A percentile compares a stretch with the other conserved stretches of the same genome.
phyloP scores from a whole-genome alignment of 164 flowering plant genomes.

The Tinospora cordifolia region DNA sequence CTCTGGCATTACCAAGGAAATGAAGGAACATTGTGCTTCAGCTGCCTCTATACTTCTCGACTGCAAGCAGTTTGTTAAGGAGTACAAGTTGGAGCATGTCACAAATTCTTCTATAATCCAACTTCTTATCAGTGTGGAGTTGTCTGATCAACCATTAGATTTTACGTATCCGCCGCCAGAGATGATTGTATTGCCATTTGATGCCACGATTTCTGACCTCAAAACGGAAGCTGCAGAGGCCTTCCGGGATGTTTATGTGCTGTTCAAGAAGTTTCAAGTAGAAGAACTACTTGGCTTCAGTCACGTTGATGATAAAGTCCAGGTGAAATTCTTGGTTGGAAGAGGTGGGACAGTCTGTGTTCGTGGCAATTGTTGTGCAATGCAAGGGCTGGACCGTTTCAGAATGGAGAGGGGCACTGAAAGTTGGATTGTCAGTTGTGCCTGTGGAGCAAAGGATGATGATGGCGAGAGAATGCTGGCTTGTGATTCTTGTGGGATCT shows the following conservation, averaged over 20 bases:
- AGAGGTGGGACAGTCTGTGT: conserved; percentile 26
- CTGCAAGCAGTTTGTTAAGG: conserved; percentile 80
- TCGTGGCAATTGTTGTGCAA: conserved; percentile 37
- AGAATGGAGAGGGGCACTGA: conserved; percentile 74
- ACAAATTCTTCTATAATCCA: conserved; percentile 20
- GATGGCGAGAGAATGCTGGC: conserved; percentile 91
- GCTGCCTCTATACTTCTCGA: conserved; percentile 54
- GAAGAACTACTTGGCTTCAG: conserved; percentile 46
- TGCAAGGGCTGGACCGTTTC: conserved; percentile 33
- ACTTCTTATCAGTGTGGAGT: conserved; percentile 42
- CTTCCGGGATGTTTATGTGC: conserved; percentile 55
- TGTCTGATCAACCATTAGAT: conserved; percentile 35
- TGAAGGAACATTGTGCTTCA: conserved; percentile 21
- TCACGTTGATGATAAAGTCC: conserved; percentile 38
- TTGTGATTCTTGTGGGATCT: conserved; percentile 68
- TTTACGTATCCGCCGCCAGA: conserved; percentile 50
- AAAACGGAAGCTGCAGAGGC: conserved; percentile 49
- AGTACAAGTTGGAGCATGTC: conserved; percentile 29
- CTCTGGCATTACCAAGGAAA: conserved; percentile 24
- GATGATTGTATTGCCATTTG: conserved; percentile 30
- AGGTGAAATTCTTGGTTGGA: conserved; percentile 36
- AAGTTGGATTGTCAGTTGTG: conserved; percentile 67
- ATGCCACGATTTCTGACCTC: conserved; percentile 56
- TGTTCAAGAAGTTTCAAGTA: conserved; percentile 48
- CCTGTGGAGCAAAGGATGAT: conserved; percentile 76